Evolutionary conservation across 495 filamentous ascomycete genomes (phyloP).

Genomic region (Aspergillus bridgeri): DNA sequence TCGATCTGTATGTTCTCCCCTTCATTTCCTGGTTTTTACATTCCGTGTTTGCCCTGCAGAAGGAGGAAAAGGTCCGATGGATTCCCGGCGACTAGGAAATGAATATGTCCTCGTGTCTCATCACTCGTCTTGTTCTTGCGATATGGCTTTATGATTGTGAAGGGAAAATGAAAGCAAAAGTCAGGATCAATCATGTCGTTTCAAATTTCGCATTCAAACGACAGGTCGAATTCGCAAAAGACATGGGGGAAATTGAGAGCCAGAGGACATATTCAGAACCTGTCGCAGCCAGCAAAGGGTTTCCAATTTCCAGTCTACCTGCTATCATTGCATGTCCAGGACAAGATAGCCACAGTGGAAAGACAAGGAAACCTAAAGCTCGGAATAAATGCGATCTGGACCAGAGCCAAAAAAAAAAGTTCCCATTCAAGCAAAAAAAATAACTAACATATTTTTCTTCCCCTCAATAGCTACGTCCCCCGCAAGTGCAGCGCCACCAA

Average conservation of each 20-base stretch:
- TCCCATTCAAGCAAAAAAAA: neutral
- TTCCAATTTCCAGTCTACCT: neutral
- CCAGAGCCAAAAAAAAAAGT: neutral
- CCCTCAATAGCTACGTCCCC: slow-evolving; percentile 79
- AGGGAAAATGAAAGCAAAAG: neutral
- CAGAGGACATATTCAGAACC: neutral
- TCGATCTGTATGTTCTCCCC: slow-evolving; percentile 78
- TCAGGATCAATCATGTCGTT: neutral
- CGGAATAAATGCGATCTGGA: neutral
- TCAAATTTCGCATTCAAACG: neutral
- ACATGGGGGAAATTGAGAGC: neutral
- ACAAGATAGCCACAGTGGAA: neutral
- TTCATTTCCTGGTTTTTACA: slow-evolving; percentile 1
- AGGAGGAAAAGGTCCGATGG: neutral
- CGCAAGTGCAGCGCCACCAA: slow-evolving; percentile 95
- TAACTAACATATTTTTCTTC: slow-evolving; percentile 16
- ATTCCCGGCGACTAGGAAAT: neutral
- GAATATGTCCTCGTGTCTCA: neutral
- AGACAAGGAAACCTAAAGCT: neutral
- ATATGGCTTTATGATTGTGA: neutral
- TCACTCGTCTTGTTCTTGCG: neutral
- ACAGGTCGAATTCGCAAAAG: neutral
- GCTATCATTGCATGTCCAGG: neutral
- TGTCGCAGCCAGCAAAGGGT: neutral
- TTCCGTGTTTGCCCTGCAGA: neutral